Evolutionary conservation across 2,329 filamentous ascomycete genomes (phyloP).

Genomic region (Botrytis fragariae): DNA sequence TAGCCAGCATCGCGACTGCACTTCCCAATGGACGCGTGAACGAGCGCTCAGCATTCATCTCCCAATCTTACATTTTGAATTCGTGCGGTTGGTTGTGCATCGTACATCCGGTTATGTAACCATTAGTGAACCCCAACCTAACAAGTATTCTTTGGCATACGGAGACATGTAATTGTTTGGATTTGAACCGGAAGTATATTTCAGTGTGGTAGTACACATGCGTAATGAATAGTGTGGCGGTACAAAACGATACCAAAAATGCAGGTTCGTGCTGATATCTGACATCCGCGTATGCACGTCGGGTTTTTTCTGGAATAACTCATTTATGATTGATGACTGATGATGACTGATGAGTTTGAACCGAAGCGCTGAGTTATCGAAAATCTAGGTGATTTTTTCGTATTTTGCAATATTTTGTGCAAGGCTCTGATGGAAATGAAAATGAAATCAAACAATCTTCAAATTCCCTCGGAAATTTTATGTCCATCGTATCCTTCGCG

Average conservation of each 20-base stretch:
- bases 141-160: not conserved
- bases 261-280: conserved; percentile 10
- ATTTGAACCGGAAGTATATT: not conserved
- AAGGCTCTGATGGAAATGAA: not conserved
- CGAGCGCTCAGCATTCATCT: conserved; percentile 7
- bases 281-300: not conserved
- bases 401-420: not conserved
- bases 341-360: not conserved
- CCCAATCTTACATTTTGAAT: conserved; percentile 6
- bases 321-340: not conserved
- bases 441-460: not conserved
- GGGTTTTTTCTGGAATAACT: not conserved
- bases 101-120: conserved; percentile 1
- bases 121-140: not conserved
- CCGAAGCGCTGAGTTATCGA: not conserved
- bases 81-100: conserved; percentile 2
- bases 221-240: not conserved
- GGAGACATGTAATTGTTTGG: not conserved
- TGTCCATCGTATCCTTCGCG: conserved; percentile 3
- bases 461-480: not conserved
- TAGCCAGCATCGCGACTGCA: not conserved
- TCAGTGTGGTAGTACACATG: not conserved
- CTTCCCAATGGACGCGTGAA: conserved; percentile 4
- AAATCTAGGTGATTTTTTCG: not conserved
- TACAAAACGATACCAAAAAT: conserved; percentile 1